Conservation (phyloP, 2,329 filamentous ascomycete species). For the Tothia fuscella region DNA sequence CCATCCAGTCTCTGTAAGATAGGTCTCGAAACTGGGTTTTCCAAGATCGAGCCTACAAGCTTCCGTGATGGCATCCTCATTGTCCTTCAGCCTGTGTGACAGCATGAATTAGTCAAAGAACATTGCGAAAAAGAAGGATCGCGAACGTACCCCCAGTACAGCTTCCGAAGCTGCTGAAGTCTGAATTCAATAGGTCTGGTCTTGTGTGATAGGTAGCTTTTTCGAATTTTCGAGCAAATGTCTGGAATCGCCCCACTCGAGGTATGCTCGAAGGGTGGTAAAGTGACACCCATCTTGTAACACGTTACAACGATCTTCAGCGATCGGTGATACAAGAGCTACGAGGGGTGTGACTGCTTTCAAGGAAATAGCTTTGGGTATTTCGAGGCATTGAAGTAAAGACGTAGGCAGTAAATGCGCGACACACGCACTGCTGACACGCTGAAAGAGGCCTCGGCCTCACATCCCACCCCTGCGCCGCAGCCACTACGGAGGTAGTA, state of each 20-base stretch:
- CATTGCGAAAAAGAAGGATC: slow-evolving; percentile 2
- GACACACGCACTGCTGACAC: too few species aligned
- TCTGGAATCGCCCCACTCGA: slow-evolving; percentile 5
- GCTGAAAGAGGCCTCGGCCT: too few species aligned
- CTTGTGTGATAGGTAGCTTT: slow-evolving; percentile 56
- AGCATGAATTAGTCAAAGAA: slow-evolving; percentile 11
- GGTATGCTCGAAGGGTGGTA: slow-evolving; percentile 2
- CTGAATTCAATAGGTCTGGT: slow-evolving; percentile 77
- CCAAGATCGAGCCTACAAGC: slow-evolving; percentile 67
- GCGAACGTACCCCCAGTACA: slow-evolving; percentile 69
- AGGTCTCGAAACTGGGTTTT: slow-evolving; percentile 65
- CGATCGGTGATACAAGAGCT: too few species aligned
- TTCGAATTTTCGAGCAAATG: slow-evolving; percentile 2
- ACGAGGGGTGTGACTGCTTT: too few species aligned
- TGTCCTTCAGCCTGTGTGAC: slow-evolving; percentile 52
- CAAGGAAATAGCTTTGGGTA: too few species aligned
- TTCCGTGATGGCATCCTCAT: slow-evolving; percentile 57
- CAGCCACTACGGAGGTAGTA: too few species aligned
- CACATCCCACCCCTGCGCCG: too few species aligned
- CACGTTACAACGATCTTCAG: too few species aligned
- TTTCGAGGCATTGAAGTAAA: too few species aligned
- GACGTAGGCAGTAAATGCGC: too few species aligned
- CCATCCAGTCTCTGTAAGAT: slow-evolving; percentile 66
- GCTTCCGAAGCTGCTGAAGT: slow-evolving; percentile 74
- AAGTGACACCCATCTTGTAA: too few species aligned